phyloP scores from a whole-genome alignment of 108 stramenopile species.

The Pseudonitzschia pungens region DNA sequence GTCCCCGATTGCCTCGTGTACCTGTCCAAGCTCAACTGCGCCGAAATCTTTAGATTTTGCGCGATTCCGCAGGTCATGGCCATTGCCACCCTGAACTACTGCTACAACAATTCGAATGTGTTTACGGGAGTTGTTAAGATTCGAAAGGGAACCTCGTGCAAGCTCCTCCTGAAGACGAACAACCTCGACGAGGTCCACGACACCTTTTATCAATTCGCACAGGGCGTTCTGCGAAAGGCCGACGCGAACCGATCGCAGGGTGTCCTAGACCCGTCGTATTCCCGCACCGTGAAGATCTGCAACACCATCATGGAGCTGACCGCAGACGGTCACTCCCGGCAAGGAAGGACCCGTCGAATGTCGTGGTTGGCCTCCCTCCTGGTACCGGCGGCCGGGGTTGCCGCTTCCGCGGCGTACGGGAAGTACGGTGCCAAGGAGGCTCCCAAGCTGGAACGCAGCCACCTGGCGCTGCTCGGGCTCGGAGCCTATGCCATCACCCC shows the following conservation, averaged over 20 bases:
- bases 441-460: slow-evolving; percentile 3
- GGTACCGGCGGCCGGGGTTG: slow-evolving; percentile 9
- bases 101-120: slow-evolving; percentile 90
- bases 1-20: slow-evolving; percentile 94
- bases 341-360: slow-evolving; percentile 20
- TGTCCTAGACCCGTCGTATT: slow-evolving; percentile 69
- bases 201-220: slow-evolving; percentile 68
- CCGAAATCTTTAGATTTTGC: slow-evolving; percentile 96
- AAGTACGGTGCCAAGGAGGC: background rate
- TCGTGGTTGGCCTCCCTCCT: slow-evolving; percentile 20
- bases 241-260: slow-evolving; percentile 41
- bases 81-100: slow-evolving; percentile 96
- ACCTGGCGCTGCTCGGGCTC: slow-evolving; percentile 29
- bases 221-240: slow-evolving; percentile 53
- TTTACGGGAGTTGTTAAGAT: slow-evolving; percentile 99
- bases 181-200: slow-evolving; percentile 72
- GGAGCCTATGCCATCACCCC: slow-evolving; percentile 22
- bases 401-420: background rate
- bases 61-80: slow-evolving; percentile 99
- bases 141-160: slow-evolving; percentile 85
- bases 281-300: slow-evolving; percentile 74
- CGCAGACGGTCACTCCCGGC: slow-evolving; percentile 28
- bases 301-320: slow-evolving; percentile 63
- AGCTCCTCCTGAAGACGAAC: slow-evolving; percentile 72
- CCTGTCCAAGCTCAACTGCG: slow-evolving; percentile 78